These are phyloP conservation scores for Leptographium procerum DNA, from an alignment of 2,329 filamentous ascomycete species.

Conservation along the genomic window DNA sequence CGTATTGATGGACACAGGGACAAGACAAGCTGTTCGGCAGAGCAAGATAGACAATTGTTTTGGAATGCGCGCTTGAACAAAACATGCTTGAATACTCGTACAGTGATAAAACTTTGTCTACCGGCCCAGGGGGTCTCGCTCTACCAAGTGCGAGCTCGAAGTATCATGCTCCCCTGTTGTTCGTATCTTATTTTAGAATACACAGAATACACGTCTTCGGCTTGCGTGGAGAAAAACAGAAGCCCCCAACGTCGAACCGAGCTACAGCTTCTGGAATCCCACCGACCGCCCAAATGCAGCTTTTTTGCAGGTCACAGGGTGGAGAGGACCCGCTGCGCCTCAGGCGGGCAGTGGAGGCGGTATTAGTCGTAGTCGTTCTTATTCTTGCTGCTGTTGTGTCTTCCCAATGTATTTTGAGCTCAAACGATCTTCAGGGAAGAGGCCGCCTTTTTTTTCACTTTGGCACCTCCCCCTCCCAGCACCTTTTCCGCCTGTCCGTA, in stretches of 20 bases:
- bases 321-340: background rate
- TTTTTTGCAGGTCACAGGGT: conserved; percentile 1
- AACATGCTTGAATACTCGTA: background rate
- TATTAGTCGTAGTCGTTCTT: background rate
- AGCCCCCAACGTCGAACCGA: background rate
- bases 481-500: background rate
- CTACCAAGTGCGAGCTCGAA: background rate
- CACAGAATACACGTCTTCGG: too few relatives aligned
- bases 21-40: background rate
- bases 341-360: background rate
- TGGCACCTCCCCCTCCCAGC: background rate
- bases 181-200: too few relatives aligned
- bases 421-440: background rate
- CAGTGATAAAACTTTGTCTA: background rate
- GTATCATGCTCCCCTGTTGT: too few relatives aligned
- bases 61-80: background rate
- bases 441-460: background rate
- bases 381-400: background rate
- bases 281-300: background rate
- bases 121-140: background rate
- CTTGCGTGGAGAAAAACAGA: background rate
- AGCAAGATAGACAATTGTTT: background rate
- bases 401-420: background rate
- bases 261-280: background rate
- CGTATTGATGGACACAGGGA: background rate